A percentile compares a stretch with the other conserved stretches of the same genome.
Conservation (phyloP, 768 basidiomycete genomes). For the Xerocomus brunneocitrinus region DNA sequence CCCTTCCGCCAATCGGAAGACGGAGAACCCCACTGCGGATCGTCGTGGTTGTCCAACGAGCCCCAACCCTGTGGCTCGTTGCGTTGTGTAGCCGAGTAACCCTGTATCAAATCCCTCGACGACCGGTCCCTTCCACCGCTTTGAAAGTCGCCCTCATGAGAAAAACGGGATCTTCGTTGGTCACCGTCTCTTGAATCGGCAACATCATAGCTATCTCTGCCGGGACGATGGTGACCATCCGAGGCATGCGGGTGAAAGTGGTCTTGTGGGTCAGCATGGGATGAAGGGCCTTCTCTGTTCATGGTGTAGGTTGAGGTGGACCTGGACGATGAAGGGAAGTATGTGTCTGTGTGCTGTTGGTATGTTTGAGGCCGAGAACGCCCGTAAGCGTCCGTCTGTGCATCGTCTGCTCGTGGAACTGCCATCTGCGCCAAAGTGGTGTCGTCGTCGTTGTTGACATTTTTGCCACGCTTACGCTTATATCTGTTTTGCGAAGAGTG, state of each 20-base stretch:
- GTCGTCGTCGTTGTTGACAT: slow-evolving; percentile 49
- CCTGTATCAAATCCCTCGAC: slow-evolving; percentile 42
- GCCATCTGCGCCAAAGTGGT: slow-evolving; percentile 31
- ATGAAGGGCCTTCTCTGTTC: slow-evolving; percentile 49
- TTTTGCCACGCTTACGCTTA: slow-evolving; percentile 50
- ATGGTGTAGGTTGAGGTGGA: slow-evolving; percentile 43
- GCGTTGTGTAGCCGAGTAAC: slow-evolving; percentile 42
- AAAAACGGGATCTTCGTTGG: slow-evolving; percentile 40
- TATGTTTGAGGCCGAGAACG: slow-evolving; percentile 43
- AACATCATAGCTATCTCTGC: slow-evolving; percentile 47
- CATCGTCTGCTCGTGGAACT: slow-evolving; percentile 48
- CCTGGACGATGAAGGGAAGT: slow-evolving; percentile 41
- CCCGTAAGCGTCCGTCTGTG: slow-evolving; percentile 49
- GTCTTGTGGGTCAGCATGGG: slow-evolving; percentile 46
- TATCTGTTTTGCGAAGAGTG: slow-evolving; percentile 37
- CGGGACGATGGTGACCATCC: slow-evolving; percentile 48
- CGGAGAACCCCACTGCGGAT: slow-evolving; percentile 41
- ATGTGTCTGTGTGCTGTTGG: slow-evolving; percentile 41
- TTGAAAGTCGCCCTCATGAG: slow-evolving; percentile 39
- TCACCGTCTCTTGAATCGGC: slow-evolving; percentile 42
- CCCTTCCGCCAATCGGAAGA: slow-evolving; percentile 39
- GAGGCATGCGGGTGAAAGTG: slow-evolving; percentile 34
- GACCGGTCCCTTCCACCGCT: slow-evolving; percentile 44
- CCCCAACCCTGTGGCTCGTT: slow-evolving; percentile 42
- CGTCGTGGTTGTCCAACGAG: slow-evolving; percentile 39